Conservation (phyloP, 1,284 basidiomycete species). For the Acaromyces ingoldii region DNA sequence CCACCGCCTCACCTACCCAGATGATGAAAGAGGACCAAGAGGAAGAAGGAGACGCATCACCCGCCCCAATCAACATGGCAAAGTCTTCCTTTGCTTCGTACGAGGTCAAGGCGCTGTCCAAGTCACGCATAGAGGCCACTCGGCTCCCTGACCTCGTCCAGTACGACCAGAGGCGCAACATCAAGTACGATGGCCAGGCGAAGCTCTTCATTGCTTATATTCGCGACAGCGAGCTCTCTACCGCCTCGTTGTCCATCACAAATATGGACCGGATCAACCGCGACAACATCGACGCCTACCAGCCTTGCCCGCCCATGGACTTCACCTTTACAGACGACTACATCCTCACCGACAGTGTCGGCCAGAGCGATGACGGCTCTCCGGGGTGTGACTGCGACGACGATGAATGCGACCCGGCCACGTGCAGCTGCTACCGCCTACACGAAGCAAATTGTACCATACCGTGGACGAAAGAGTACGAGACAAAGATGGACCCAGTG, state of each 20-base stretch:
- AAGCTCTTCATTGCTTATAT: conserved; percentile 20
- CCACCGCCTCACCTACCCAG: too few relatives aligned
- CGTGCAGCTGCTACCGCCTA: conserved; percentile 19
- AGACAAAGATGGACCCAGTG: too few relatives aligned
- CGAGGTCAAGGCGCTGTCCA: conserved; percentile 5
- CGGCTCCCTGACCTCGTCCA: conserved; percentile 5
- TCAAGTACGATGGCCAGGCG: conserved; percentile 9
- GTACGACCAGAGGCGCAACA: background rate
- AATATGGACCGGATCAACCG: too few relatives aligned
- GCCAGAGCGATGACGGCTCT: conserved; percentile 5
- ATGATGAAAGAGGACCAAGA: background rate
- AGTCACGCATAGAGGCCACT: background rate
- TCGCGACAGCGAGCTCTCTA: conserved; percentile 16
- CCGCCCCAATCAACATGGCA: background rate
- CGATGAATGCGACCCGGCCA: conserved; percentile 26
- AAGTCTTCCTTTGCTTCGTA: conserved; percentile 4
- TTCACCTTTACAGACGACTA: conserved; percentile 29
- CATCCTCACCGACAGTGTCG: conserved; percentile 16
- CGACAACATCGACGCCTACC: conserved; percentile 7
- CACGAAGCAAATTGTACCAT: conserved; percentile 1
- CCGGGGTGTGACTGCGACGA: conserved; percentile 23
- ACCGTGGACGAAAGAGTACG: too few relatives aligned
- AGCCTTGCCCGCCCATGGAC: conserved; percentile 33
- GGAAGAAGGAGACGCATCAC: background rate
- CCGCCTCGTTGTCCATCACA: conserved; percentile 12